A percentile compares a stretch with the other conserved stretches of the same genome.
phyloP scores from a whole-genome alignment of 805 yeast genomes.

The Candida succiphila region DNA sequence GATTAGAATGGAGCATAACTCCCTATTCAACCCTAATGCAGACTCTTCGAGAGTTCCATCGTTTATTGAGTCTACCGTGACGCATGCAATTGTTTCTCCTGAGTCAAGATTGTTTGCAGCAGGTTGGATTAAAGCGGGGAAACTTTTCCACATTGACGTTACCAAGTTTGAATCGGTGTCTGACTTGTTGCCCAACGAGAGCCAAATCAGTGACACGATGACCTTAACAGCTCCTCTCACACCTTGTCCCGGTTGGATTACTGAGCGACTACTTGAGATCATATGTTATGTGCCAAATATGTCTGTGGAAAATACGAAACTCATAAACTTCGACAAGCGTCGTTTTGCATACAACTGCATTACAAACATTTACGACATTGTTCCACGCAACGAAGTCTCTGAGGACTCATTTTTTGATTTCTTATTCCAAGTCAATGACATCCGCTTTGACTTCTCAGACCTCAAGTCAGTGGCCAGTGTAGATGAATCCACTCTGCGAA shows the following conservation, averaged over 20 bases:
- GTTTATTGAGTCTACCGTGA: constrained; percentile 71
- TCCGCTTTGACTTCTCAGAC: background rate
- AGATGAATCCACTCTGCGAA: too few relatives aligned
- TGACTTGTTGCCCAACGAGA: constrained; percentile 21
- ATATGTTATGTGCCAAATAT: constrained; percentile 73
- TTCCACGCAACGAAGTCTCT: constrained; percentile 8
- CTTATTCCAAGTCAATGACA: constrained; percentile 29
- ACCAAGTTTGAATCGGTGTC: constrained; percentile 14
- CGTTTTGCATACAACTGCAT: constrained; percentile 57
- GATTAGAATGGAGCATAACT: constrained; percentile 52
- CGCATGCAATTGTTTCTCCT: constrained; percentile 68
- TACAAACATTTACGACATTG: constrained; percentile 39
- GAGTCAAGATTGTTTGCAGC: constrained; percentile 62
- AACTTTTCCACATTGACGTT: constrained; percentile 1
- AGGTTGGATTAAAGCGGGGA: constrained; percentile 59
- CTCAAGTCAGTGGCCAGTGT: background rate
- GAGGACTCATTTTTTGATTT: constrained; percentile 33
- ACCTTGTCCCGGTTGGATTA: constrained; percentile 89
- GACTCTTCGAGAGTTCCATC: constrained; percentile 57
- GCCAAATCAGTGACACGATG: constrained; percentile 3
- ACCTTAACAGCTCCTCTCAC: constrained; percentile 36
- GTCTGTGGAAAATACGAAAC: constrained; percentile 49
- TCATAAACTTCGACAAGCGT: constrained; percentile 81
- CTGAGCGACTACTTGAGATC: constrained; percentile 69
- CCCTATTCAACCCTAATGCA: constrained; percentile 25